Evolutionary conservation across 345 rosid species (phyloP).

Genomic region (Psidium friedrichsthalianum): DNA sequence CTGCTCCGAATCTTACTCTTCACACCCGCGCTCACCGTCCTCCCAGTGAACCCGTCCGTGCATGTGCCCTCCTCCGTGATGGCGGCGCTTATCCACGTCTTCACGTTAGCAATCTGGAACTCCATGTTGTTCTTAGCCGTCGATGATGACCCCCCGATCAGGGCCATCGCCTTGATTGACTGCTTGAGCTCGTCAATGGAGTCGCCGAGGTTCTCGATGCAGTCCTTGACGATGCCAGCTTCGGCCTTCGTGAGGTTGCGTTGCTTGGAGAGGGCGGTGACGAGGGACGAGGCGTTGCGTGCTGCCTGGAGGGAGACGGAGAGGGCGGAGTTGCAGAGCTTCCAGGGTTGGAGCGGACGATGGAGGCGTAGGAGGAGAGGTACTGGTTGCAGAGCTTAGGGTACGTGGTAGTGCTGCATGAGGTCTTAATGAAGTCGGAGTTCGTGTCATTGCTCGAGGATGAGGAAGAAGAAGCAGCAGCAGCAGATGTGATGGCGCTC

Average conservation of each 20-base stretch:
- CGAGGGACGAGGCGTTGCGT: conserved; percentile 5
- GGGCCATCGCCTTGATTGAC: conserved; percentile 26
- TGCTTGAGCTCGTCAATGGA: conserved; percentile 38
- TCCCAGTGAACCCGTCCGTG: conserved; percentile 49
- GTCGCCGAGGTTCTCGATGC: conserved; percentile 34
- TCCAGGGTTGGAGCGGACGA: conserved; percentile 35
- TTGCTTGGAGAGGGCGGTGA: conserved; percentile 15
- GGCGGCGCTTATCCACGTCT: conserved; percentile 63
- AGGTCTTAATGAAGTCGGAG: conserved; percentile 26
- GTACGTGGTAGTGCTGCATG: conserved; percentile 44
- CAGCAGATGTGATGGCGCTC: background rate
- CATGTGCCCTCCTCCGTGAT: conserved; percentile 61
- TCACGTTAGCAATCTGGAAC: conserved; percentile 25
- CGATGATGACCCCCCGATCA: background rate
- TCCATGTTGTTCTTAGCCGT: background rate
- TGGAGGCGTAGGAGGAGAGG: conserved; percentile 36
- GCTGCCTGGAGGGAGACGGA: conserved; percentile 30
- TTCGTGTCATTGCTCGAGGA: conserved; percentile 8
- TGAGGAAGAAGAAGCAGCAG: conserved; percentile 6
- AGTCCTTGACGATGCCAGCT: conserved; percentile 31
- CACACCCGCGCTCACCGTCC: conserved; percentile 21
- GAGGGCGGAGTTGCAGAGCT: conserved; percentile 44
- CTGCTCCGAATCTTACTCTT: conserved; percentile 30
- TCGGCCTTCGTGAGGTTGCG: conserved; percentile 23
- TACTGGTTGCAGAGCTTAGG: conserved; percentile 43